These are phyloP conservation scores for Trichosporon ovoides DNA, from an alignment of 1,284 basidiomycete genomes.

Conservation along the genomic window DNA sequence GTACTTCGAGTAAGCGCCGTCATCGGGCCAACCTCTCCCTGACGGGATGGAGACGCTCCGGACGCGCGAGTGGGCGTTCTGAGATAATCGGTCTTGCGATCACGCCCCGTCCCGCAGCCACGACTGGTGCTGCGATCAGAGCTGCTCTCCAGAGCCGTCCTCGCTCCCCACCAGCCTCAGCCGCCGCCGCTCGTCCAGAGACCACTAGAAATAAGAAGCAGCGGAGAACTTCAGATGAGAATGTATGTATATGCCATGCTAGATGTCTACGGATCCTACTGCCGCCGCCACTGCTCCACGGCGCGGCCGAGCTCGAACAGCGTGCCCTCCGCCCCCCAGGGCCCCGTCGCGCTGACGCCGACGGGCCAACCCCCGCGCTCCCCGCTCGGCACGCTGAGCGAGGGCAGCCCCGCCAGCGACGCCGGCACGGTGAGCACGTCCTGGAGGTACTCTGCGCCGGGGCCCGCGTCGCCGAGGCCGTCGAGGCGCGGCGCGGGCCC, in stretches of 20 bases:
- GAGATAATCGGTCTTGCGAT: too few species aligned
- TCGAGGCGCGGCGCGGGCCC: constrained; percentile 59
- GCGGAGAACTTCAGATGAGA: background rate
- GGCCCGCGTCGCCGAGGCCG: background rate
- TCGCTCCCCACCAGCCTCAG: too few species aligned
- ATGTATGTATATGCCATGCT: constrained; percentile 4
- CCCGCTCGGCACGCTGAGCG: constrained; percentile 65
- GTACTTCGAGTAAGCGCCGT: constrained; percentile 4
- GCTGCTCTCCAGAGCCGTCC: too few species aligned
- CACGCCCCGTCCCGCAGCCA: too few species aligned
- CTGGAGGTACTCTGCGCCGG: constrained; percentile 66
- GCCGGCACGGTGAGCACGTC: constrained; percentile 90
- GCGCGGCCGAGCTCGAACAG: constrained; percentile 56
- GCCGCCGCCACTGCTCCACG: constrained; percentile 31
- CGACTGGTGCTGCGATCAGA: too few species aligned
- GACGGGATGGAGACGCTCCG: too few species aligned
- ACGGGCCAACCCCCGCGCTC: constrained; percentile 71
- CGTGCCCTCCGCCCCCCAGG: constrained; percentile 78
- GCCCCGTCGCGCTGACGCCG: constrained; percentile 76
- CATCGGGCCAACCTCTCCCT: too few species aligned
- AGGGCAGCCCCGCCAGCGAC: constrained; percentile 81
- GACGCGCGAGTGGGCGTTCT: too few species aligned
- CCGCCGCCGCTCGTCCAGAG: too few species aligned
- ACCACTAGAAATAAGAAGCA: too few species aligned
- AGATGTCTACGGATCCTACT: background rate